phyloP scores from a whole-genome alignment of 2,329 filamentous ascomycete species.

The Rhytidhysteron rufulum region DNA sequence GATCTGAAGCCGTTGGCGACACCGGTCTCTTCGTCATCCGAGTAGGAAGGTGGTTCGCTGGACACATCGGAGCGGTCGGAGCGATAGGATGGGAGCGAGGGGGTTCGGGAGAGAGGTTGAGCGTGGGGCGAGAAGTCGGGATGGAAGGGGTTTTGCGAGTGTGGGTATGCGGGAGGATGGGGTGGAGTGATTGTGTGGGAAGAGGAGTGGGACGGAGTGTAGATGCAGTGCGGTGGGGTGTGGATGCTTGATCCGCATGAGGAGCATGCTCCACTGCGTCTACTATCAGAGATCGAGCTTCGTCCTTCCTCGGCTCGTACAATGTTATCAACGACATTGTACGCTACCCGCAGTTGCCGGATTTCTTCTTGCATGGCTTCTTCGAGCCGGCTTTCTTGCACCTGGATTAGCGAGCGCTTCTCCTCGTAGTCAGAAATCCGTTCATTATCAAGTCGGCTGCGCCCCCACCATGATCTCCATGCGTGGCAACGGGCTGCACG shows the following conservation, averaged over 20 bases:
- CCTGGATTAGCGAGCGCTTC: constrained; percentile 46
- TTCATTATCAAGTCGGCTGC: constrained; percentile 28
- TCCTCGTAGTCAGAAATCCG: constrained; percentile 47
- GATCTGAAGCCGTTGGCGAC: constrained; percentile 43
- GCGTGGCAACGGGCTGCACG: constrained; percentile 50
- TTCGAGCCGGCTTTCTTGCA: constrained; percentile 45
- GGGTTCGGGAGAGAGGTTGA: constrained; percentile 33
- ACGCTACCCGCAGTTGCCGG: constrained; percentile 48
- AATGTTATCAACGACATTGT: constrained; percentile 50
- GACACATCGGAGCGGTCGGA: constrained; percentile 28
- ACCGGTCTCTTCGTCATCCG: constrained; percentile 35
- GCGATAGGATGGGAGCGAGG: constrained; percentile 43
- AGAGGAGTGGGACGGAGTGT: background rate
- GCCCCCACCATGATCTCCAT: constrained; percentile 49
- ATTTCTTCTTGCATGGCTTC: constrained; percentile 45
- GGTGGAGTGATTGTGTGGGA: background rate
- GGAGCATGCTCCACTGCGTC: background rate
- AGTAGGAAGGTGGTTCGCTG: constrained; percentile 39
- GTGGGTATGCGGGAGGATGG: constrained; percentile 14
- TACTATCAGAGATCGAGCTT: too few species aligned
- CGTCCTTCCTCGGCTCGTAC: constrained; percentile 40
- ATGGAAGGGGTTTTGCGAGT: constrained; percentile 11
- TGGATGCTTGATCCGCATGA: background rate
- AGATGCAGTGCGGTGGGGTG: background rate
- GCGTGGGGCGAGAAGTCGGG: constrained; percentile 22